Conservation (phyloP, 202 grass and related monocot genomes). For the Bolboschoenoplectus hybrid region DNA sequence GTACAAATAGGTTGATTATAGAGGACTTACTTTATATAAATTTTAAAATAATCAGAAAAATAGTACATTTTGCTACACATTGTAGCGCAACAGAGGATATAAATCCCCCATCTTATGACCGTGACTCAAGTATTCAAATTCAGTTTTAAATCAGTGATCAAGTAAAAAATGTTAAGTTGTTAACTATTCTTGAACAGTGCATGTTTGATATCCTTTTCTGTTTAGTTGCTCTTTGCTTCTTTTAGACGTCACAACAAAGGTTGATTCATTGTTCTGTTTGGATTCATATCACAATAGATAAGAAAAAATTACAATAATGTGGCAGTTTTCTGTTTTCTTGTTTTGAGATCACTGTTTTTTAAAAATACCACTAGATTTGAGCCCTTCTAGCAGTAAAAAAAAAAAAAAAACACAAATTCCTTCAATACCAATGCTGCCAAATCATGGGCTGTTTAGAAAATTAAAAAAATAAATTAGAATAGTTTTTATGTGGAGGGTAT, state of each 20-base stretch:
- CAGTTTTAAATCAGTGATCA: not conserved
- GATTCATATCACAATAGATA: not conserved
- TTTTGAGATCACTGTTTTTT: not conserved
- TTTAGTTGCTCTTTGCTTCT: not conserved
- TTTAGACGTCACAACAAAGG: not conserved
- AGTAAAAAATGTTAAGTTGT: conserved; percentile 13
- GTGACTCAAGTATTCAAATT: conserved; percentile 4
- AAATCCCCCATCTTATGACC: not conserved
- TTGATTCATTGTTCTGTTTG: not conserved
- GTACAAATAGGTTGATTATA: no score
- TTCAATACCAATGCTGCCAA: not conserved
- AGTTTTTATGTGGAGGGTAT: no score
- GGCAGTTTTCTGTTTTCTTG: not conserved
- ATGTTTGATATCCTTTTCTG: not conserved
- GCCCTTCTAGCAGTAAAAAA: not conserved
- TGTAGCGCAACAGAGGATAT: no score
- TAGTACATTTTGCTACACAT: no score
- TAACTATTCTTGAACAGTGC: not conserved
- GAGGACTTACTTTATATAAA: no score
- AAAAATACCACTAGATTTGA: not conserved
- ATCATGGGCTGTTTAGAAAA: not conserved
- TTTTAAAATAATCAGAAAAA: no score
- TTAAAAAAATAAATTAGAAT: not conserved
- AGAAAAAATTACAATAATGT: not conserved
- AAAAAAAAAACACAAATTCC: no score